Percentiles rank a stretch among this genome's conserved stretches.
phyloP scores from a whole-genome alignment of 257 asterid genomes.

The Primulina tabacum region DNA sequence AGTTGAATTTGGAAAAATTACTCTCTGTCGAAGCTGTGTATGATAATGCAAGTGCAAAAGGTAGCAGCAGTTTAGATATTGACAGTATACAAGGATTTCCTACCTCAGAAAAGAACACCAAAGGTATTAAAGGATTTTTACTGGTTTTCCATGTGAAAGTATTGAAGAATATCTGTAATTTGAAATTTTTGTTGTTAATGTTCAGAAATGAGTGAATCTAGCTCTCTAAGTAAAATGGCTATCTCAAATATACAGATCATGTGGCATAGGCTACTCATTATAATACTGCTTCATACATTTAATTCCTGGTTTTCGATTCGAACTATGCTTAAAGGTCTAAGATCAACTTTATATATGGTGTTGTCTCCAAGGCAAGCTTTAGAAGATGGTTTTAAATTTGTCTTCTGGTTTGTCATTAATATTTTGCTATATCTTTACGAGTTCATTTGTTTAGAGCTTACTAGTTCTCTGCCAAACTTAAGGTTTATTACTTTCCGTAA shows the following conservation, averaged over 20 bases:
- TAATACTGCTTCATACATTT: not conserved
- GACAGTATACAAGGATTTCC: slow-evolving; percentile 24
- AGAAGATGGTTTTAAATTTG: not conserved
- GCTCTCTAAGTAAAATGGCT: not conserved
- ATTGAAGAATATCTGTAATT: not conserved
- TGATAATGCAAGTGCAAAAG: slow-evolving; percentile 23
- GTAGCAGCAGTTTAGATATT: slow-evolving; percentile 25
- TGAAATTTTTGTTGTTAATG: too few relatives aligned
- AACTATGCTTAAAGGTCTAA: not conserved
- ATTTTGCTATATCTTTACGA: not conserved
- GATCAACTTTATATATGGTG: not conserved
- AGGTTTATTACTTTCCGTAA: not conserved
- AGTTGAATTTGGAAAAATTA: slow-evolving; percentile 46
- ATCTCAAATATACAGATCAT: not conserved
- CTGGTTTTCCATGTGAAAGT: not conserved
- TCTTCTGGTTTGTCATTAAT: not conserved
- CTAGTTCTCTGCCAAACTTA: too few relatives aligned
- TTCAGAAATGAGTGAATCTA: not conserved
- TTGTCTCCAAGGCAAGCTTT: not conserved
- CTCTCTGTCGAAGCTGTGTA: slow-evolving; percentile 26
- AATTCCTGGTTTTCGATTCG: not conserved
- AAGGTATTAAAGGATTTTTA: slow-evolving; percentile 32
- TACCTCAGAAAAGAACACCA: slow-evolving; percentile 21
- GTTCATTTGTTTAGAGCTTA: not conserved
- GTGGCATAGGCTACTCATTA: not conserved